phyloP scores from a whole-genome alignment of 352 stramenopile species.

The Globisporangium paroecandrum region DNA sequence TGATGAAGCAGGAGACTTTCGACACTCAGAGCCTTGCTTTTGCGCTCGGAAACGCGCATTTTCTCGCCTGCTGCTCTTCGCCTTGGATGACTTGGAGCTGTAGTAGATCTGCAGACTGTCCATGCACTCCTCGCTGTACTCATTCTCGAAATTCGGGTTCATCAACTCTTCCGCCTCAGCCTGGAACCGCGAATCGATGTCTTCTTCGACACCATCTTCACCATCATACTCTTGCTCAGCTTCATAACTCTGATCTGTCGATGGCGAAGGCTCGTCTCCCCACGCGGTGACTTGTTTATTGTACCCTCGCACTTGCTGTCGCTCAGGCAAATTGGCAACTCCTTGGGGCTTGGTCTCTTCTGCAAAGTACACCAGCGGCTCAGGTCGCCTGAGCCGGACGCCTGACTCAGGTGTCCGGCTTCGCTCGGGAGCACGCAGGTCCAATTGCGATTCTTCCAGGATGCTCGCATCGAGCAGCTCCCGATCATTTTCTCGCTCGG shows the following conservation, averaged over 20 bases:
- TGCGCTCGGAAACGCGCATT: conserved; percentile 3
- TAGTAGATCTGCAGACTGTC: conserved; percentile 78
- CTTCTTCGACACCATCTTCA: conserved; percentile 23
- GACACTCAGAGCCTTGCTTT: neutral
- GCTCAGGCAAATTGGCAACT: neutral
- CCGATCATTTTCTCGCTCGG: conserved; percentile 34
- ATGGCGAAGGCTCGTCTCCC: neutral
- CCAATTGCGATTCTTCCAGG: conserved; percentile 46
- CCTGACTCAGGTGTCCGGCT: conserved; percentile 35
- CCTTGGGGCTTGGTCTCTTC: conserved; percentile 14
- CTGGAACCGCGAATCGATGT: conserved; percentile 39
- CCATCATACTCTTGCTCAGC: conserved; percentile 17
- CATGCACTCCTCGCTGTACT: conserved; percentile 78
- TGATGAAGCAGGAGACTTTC: neutral
- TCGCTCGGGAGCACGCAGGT: conserved; percentile 50
- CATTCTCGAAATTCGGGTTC: conserved; percentile 76
- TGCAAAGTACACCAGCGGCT: conserved; percentile 33
- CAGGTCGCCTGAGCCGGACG: conserved; percentile 14
- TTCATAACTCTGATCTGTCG: neutral
- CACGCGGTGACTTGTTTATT: conserved; percentile 1
- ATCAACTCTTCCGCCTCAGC: conserved; percentile 63
- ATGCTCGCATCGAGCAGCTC: conserved; percentile 46
- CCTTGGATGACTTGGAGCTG: conserved; percentile 31
- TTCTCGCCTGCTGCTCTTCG: conserved; percentile 14
- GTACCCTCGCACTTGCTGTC: neutral